Conservation (phyloP, 768 basidiomycete genomes). For the Suillus paluster region DNA sequence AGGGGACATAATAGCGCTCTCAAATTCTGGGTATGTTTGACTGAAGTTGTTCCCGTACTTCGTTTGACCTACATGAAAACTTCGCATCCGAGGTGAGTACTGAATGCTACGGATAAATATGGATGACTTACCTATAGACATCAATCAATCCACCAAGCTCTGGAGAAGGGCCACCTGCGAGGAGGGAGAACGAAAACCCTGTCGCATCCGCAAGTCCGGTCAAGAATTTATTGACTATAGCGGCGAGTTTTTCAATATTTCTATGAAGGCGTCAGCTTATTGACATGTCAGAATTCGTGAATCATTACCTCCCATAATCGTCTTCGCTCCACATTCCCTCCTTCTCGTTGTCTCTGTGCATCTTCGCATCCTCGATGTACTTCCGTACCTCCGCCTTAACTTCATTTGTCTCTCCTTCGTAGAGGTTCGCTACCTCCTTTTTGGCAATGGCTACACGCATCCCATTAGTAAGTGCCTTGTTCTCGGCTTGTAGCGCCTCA, state of each 20-base stretch:
- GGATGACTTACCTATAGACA: constrained; percentile 1
- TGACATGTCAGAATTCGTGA: not conserved
- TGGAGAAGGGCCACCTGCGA: not conserved
- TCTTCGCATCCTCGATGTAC: not conserved
- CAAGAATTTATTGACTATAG: not conserved
- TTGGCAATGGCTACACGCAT: not conserved
- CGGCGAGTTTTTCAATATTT: not conserved
- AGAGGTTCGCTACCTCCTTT: constrained; percentile 1
- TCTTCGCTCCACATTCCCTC: not conserved
- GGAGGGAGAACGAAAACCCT: not conserved
- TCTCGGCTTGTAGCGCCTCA: not conserved
- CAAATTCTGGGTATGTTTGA: not conserved
- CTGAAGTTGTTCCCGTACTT: not conserved
- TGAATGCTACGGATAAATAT: not conserved
- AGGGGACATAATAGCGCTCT: not conserved
- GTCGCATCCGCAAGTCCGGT: not conserved
- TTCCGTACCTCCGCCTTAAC: constrained; percentile 1
- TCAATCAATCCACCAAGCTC: not conserved
- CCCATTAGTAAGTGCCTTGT: not conserved
- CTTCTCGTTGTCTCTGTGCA: not conserved
- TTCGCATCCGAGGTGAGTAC: not conserved
- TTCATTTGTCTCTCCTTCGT: not conserved
- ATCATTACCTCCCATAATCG: constrained; percentile 3
- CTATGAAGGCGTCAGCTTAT: not conserved
- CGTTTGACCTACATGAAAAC: not conserved